Evolutionary conservation across 129 eudicot species (phyloP), one percentile per base, ranked within the genome.

Genomic region (Arctium lappa): DNA sequence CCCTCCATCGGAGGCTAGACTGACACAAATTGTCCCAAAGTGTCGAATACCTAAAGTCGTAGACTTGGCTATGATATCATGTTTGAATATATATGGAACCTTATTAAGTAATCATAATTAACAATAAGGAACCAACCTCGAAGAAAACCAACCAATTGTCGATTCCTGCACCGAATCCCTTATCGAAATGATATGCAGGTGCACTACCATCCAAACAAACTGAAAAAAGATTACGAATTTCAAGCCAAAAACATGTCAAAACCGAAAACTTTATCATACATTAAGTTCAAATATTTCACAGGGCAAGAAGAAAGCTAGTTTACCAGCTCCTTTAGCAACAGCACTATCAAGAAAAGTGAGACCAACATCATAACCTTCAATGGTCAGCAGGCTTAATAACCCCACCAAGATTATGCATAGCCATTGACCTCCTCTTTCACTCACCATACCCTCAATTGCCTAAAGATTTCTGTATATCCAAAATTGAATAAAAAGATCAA

Each of bases 121-220:
- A 6, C 34, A 73, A 69, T 36, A n/a, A 62, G 36, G 34, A 30
- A 83, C 91, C 16, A 86, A 95, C 99, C 97, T 95, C 99, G 18
- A 95, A 76, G 74, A 91, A 97, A 73, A 95, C 88, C 84, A 93
- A 82, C 99, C 99, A 95, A 48, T 84, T 95, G 89, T 95, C 90
- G 81, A 88, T 76, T 83, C 99, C 99, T 50, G 91, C 86, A 39
- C 97, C 99, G 87, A 84, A 93, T 80, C 99, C 99, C 78, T 75
- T 85, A 53, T 91, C 95, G 39, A 89, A n/a, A 86, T 95, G 99
- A 86, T 95, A 95, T 13, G 97, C 99, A 29, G 99, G 99, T 29
- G 99, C 92, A 76, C 97, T 95, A 76, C 99, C 99, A 85, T 95
- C 99, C 89, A 95, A 82, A 83, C 99, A 95, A 42, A 95, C 99